Conservation (phyloP, 305 asterid genomes). For the Fraxinus sp. region DNA sequence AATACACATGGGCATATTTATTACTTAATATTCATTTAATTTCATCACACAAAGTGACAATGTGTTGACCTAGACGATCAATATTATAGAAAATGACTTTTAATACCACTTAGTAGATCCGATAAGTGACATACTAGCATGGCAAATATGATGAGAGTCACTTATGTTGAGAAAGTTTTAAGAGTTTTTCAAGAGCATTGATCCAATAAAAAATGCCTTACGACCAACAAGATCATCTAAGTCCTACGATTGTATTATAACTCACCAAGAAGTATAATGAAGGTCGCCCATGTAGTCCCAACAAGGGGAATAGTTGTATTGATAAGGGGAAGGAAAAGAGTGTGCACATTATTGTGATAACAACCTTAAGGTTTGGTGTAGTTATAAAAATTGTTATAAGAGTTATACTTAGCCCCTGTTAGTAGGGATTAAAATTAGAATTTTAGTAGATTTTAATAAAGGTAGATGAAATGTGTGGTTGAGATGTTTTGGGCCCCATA, state of each 20-base stretch:
- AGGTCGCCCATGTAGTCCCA: not conserved
- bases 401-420: no score
- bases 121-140: not conserved
- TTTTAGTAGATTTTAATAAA: no score
- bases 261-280: not conserved
- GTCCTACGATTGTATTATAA: not conserved
- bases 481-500: no score
- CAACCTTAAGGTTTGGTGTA: not conserved
- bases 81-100: not conserved
- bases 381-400: not conserved
- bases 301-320: not conserved
- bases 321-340: not conserved
- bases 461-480: no score
- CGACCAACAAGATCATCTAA: not conserved
- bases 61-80: not conserved
- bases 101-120: not conserved
- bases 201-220: not conserved
- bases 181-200: not conserved
- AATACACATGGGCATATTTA: no score
- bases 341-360: not conserved
- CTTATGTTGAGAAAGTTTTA: not conserved
- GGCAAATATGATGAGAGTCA: not conserved
- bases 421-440: no score
- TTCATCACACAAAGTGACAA: not conserved
- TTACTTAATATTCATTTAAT: no score